These are phyloP conservation scores for Puccinia polysora DNA, from an alignment of 1,284 basidiomycete species.

Conservation along the genomic window DNA sequence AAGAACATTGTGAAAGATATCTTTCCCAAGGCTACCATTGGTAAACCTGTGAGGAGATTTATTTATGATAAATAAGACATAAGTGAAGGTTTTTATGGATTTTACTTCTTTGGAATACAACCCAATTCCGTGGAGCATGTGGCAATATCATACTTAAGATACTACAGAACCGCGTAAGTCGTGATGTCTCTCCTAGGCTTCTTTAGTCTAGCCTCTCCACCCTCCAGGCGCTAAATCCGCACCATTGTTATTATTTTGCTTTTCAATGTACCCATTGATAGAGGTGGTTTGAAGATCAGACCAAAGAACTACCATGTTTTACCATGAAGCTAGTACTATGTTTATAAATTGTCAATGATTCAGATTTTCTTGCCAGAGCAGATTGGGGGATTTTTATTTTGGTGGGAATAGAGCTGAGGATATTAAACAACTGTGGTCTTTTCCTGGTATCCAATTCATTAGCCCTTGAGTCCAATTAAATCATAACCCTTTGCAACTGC, in stretches of 20 bases:
- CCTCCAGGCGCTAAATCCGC: not conserved
- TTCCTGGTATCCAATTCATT: too few relatives aligned
- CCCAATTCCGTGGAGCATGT: slow-evolving; percentile 84
- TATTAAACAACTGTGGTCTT: too few relatives aligned
- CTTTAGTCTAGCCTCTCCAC: not conserved
- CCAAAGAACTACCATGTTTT: slow-evolving; percentile 23
- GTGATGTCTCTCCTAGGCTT: not conserved
- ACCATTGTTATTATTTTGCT: slow-evolving; percentile 8
- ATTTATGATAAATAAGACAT: slow-evolving; percentile 64
- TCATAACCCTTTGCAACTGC: too few relatives aligned
- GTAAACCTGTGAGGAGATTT: slow-evolving; percentile 78
- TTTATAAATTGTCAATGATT: not conserved
- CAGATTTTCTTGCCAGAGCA: not conserved
- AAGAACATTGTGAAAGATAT: slow-evolving; percentile 79
- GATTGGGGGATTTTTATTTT: not conserved
- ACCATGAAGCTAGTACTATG: slow-evolving; percentile 4
- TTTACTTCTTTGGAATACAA: slow-evolving; percentile 58
- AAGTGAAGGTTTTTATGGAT: slow-evolving; percentile 56
- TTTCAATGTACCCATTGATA: slow-evolving; percentile 37
- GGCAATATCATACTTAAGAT: slow-evolving; percentile 81
- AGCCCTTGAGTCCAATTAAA: too few relatives aligned
- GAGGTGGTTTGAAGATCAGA: slow-evolving; percentile 36
- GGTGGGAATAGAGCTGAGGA: not conserved
- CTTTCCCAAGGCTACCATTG: slow-evolving; percentile 83
- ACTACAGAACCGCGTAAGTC: slow-evolving; percentile 65